Evolutionary conservation across 805 yeast genomes (phyloP).

Genomic region (Candida dajiaensis): DNA sequence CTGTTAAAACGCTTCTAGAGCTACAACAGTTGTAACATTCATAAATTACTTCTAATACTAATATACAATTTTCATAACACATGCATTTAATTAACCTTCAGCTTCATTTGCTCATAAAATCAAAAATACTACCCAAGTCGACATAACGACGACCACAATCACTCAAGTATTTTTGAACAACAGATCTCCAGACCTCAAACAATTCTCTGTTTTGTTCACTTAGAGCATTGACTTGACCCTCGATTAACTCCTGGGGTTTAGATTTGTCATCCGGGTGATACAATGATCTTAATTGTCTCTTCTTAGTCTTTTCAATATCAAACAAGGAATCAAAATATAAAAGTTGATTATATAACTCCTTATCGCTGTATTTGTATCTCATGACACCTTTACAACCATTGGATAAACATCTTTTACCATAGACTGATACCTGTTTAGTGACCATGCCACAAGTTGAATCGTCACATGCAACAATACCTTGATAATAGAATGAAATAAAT

Average conservation of each 20-base stretch:
- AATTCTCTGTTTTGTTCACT: slow-evolving; percentile 72
- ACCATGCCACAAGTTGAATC: slow-evolving; percentile 74
- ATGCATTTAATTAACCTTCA: not conserved
- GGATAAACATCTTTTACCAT: slow-evolving; percentile 75
- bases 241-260: slow-evolving; percentile 27
- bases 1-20: too few relatives aligned
- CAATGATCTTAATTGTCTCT: slow-evolving; percentile 47
- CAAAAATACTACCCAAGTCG: slow-evolving; percentile 77
- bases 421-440: slow-evolving; percentile 84
- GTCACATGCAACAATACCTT: slow-evolving; percentile 83
- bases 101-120: slow-evolving; percentile 32
- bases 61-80: not conserved
- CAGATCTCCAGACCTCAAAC: slow-evolving; percentile 47
- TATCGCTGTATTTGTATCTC: slow-evolving; percentile 71
- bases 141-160: slow-evolving; percentile 89
- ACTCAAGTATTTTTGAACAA: slow-evolving; percentile 65
- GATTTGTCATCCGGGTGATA: slow-evolving; percentile 30
- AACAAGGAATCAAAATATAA: slow-evolving; percentile 73
- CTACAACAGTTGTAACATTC: not conserved
- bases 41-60: not conserved
- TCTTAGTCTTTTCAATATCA: slow-evolving; percentile 74
- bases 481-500: slow-evolving; percentile 71
- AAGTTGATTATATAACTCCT: slow-evolving; percentile 79
- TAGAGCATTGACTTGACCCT: slow-evolving; percentile 62
- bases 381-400: slow-evolving; percentile 69